These are phyloP conservation scores for Chalciporus sphaerocephalus DNA, from an alignment of 768 basidiomycete species.

Conservation along the genomic window DNA sequence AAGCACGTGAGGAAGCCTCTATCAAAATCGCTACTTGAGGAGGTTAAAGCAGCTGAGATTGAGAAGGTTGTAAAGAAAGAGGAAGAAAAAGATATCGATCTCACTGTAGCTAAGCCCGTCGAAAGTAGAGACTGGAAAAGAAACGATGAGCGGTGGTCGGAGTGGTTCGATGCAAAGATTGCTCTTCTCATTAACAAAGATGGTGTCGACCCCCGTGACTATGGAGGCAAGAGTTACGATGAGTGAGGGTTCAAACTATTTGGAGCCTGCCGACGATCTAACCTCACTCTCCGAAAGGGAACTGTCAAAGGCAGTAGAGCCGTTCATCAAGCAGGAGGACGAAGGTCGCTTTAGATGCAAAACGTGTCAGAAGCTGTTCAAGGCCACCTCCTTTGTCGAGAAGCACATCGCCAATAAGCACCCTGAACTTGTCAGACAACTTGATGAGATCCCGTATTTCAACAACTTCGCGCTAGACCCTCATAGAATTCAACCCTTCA, in stretches of 20 bases:
- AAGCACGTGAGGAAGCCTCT: slow-evolving; percentile 82
- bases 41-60: slow-evolving; percentile 52
- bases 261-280: slow-evolving; percentile 8
- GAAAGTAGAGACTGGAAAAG: slow-evolving; percentile 54
- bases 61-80: slow-evolving; percentile 44
- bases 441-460: slow-evolving; percentile 86
- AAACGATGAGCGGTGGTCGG: slow-evolving; percentile 85
- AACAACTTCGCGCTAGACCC: slow-evolving; percentile 98
- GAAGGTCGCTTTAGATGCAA: slow-evolving; percentile 97
- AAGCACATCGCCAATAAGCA: slow-evolving; percentile 98
- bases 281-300: slow-evolving; percentile 50
- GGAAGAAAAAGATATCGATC: slow-evolving; percentile 40
- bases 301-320: slow-evolving; percentile 71
- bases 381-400: slow-evolving; percentile 93
- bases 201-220: slow-evolving; percentile 79
- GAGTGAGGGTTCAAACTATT: slow-evolving; percentile 55
- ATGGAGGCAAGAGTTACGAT: slow-evolving; percentile 85
- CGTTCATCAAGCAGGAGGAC: slow-evolving; percentile 89
- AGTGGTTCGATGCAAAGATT: slow-evolving; percentile 84
- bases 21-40: slow-evolving; percentile 57
- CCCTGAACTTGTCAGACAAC: slow-evolving; percentile 71
- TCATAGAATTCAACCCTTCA: slow-evolving; percentile 82
- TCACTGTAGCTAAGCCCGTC: slow-evolving; percentile 30
- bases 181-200: slow-evolving; percentile 74
- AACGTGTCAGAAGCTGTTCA: slow-evolving; percentile 95